Percentiles rank a stretch among this genome's conserved stretches.
Evolutionary conservation across 495 filamentous ascomycete genomes (phyloP).

Genomic region (Penicillium desertorum): DNA sequence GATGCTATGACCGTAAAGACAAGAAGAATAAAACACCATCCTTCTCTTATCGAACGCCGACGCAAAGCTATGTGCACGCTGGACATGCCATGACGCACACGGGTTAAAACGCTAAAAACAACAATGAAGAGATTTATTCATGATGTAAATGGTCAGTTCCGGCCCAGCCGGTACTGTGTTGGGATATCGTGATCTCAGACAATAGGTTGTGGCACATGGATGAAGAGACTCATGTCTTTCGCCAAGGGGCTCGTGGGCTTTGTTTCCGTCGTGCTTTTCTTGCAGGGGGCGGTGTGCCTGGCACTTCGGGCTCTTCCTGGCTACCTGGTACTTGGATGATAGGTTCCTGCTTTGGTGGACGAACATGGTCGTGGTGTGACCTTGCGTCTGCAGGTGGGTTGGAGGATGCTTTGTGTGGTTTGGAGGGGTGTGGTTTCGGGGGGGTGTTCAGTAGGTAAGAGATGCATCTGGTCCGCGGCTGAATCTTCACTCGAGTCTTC

Average conservation of each 20-base stretch:
- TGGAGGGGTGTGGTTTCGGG: not conserved
- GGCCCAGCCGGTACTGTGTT: constrained; percentile 1
- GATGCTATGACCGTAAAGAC: constrained; percentile 17
- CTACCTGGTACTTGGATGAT: constrained; percentile 6
- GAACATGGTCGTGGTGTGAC: not conserved
- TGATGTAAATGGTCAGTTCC: not conserved
- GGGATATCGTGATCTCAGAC: not conserved
- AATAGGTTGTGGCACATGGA: not conserved
- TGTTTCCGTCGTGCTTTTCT: constrained; percentile 4
- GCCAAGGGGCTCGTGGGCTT: constrained; percentile 8
- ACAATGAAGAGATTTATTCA: not conserved
- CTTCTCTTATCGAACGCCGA: not conserved
- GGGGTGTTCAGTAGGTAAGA: not conserved
- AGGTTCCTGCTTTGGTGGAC: not conserved
- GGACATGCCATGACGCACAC: not conserved
- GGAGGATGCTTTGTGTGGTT: not conserved
- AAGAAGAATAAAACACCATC: not conserved
- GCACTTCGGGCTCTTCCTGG: constrained; percentile 4
- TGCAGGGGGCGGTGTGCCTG: not conserved
- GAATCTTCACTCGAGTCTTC: constrained; percentile 4
- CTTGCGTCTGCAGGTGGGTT: not conserved
- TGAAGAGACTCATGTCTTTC: not conserved
- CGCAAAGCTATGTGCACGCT: not conserved
- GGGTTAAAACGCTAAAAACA: constrained; percentile 3
- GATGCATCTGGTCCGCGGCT: constrained; percentile 1